Evolutionary conservation across 2,329 filamentous ascomycete genomes (phyloP).

Genomic region (Aspergillus versicolor): DNA sequence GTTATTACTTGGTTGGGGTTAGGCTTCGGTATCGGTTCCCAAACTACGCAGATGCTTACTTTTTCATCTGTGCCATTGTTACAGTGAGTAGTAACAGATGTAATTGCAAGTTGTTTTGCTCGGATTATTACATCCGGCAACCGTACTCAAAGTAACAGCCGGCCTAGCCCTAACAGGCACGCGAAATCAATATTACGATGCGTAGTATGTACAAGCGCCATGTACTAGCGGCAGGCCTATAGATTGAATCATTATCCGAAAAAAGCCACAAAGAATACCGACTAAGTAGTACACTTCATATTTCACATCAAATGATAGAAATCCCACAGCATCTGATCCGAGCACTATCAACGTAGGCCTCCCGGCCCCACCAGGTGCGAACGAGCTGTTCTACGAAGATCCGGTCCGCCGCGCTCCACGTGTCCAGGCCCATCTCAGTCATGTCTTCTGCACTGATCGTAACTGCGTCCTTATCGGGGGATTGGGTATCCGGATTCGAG

Average conservation of each 20-base stretch:
- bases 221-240: not conserved
- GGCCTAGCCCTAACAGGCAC: not conserved
- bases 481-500: constrained; percentile 3
- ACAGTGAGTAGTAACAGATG: not conserved
- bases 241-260: not conserved
- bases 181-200: not conserved
- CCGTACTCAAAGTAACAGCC: not conserved
- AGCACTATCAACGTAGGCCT: constrained; percentile 43
- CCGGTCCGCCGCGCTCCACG: constrained; percentile 49
- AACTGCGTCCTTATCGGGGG: constrained; percentile 27
- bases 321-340: constrained; percentile 50
- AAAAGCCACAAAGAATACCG: not conserved
- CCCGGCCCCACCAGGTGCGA: constrained; percentile 46
- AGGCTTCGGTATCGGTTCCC: not conserved
- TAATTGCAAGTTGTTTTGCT: not conserved
- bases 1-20: not conserved
- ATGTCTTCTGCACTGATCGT: constrained; percentile 46
- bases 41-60: not conserved
- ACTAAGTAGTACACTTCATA: not conserved
- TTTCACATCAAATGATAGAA: constrained; percentile 37
- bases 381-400: constrained; percentile 48
- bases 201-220: not conserved
- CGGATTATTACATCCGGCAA: not conserved
- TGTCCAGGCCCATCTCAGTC: constrained; percentile 49
- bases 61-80: not conserved